Evolutionary conservation across 2,329 filamentous ascomycete species (phyloP).

Genomic region (Aureobasidium musti): DNA sequence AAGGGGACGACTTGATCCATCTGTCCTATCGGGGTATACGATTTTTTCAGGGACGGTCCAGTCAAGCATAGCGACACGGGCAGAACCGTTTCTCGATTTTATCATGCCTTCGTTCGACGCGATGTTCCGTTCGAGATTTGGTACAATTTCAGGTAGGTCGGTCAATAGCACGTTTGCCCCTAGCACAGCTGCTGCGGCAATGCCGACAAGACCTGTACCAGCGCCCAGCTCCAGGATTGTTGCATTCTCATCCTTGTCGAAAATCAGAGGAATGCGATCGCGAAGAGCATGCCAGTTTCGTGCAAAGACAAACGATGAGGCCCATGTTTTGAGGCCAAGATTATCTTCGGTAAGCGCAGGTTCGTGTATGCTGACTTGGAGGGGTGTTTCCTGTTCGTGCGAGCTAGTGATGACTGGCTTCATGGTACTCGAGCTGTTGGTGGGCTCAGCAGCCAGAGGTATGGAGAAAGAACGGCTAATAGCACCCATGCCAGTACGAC

Average conservation of each 20-base stretch:
- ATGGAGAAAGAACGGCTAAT: constrained; percentile 64
- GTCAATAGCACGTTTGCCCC: constrained; percentile 69
- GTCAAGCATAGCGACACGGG: constrained; percentile 68
- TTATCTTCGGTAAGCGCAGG: constrained; percentile 86
- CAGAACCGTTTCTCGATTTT: constrained; percentile 55
- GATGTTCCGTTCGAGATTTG: constrained; percentile 76
- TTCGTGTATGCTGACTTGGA: constrained; percentile 76
- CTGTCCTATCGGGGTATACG: constrained; percentile 7
- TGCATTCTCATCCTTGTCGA: constrained; percentile 29
- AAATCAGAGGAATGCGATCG: constrained; percentile 25
- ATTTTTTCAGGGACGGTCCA: constrained; percentile 63
- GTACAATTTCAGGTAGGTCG: constrained; percentile 79
- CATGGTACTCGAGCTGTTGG: constrained; percentile 21
- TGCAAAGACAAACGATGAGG: constrained; percentile 82
- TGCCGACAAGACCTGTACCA: constrained; percentile 86
- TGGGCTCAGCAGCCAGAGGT: constrained; percentile 35
- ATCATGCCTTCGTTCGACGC: constrained; percentile 63
- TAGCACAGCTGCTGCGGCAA: constrained; percentile 77
- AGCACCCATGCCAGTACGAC: constrained; percentile 68
- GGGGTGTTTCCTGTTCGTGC: constrained; percentile 35
- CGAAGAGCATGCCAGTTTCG: constrained; percentile 60
- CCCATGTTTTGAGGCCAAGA: constrained; percentile 94
- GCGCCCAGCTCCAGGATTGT: constrained; percentile 76
- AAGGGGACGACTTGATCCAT: not conserved
- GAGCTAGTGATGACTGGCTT: constrained; percentile 29